Evolutionary conservation across 2,329 filamentous ascomycete genomes (phyloP).

Genomic region (Beauveria sp.): DNA sequence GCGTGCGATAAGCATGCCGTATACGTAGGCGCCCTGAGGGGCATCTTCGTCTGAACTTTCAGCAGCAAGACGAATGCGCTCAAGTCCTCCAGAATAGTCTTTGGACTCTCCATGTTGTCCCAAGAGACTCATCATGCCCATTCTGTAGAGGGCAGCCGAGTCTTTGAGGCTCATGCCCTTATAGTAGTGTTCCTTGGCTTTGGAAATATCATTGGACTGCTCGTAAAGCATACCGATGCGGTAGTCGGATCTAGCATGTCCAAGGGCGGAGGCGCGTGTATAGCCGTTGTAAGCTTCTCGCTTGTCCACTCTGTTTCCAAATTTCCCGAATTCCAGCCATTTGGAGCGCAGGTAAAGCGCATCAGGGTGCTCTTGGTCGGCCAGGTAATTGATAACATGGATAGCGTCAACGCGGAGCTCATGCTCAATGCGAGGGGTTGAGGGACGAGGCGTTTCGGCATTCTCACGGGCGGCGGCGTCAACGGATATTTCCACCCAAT

Average conservation of each 20-base stretch:
- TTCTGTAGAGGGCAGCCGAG: slow-evolving; percentile 75
- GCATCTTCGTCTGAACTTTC: slow-evolving; percentile 91
- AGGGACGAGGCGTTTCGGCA: slow-evolving; percentile 47
- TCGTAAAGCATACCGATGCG: slow-evolving; percentile 98
- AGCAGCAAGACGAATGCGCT: slow-evolving; percentile 76
- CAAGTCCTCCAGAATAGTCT: slow-evolving; percentile 68
- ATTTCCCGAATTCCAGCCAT: slow-evolving; percentile 98
- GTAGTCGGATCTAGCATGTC: slow-evolving; percentile 85
- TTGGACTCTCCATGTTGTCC: slow-evolving; percentile 87
- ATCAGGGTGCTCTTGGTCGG: slow-evolving; percentile 85
- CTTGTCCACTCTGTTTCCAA: slow-evolving; percentile 83
- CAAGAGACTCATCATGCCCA: slow-evolving; percentile 96
- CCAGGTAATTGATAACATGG: slow-evolving; percentile 84
- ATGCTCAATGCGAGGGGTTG: slow-evolving; percentile 81
- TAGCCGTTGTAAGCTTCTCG: slow-evolving; percentile 90
- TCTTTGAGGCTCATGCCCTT: slow-evolving; percentile 72
- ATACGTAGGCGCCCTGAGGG: slow-evolving; percentile 89
- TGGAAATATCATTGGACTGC: slow-evolving; percentile 83
- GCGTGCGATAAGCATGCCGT: slow-evolving; percentile 86
- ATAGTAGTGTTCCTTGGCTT: slow-evolving; percentile 86
- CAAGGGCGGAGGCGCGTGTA: slow-evolving; percentile 73
- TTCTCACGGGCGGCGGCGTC: slow-evolving; percentile 65
- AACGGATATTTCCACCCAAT: slow-evolving; percentile 77
- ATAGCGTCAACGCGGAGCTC: slow-evolving; percentile 81
- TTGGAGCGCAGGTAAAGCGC: slow-evolving; percentile 91